phyloP scores from a whole-genome alignment of 176 grass and related monocot species.

The Raddia distichophylla region DNA sequence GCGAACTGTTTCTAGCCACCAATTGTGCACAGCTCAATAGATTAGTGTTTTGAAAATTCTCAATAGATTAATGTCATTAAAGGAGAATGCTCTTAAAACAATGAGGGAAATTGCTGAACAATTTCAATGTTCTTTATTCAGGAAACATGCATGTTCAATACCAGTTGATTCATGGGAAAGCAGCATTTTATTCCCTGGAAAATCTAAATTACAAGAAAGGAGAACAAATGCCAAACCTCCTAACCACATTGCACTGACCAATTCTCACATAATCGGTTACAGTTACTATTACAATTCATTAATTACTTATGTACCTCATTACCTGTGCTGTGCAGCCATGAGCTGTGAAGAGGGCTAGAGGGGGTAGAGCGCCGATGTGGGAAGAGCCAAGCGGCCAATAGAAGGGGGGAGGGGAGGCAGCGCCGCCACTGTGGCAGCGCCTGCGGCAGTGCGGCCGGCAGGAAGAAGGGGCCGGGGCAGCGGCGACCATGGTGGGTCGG shows the following conservation, averaged over 20 bases:
- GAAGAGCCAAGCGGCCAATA: too few relatives aligned
- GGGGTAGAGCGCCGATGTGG: too few relatives aligned
- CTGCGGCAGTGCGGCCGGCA: too few relatives aligned
- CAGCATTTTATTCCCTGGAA: constrained; percentile 24
- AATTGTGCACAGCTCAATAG: constrained; percentile 28
- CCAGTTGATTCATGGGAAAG: not conserved
- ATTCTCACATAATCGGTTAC: not conserved
- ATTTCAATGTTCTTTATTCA: not conserved
- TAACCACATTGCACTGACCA: not conserved
- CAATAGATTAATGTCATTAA: not conserved
- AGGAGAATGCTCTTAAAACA: too few relatives aligned
- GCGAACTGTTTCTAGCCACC: constrained; percentile 10
- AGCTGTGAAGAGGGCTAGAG: too few relatives aligned
- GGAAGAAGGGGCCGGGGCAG: too few relatives aligned
- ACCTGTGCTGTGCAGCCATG: too few relatives aligned
- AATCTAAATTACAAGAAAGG: not conserved
- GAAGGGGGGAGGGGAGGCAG: too few relatives aligned
- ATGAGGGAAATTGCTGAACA: not conserved
- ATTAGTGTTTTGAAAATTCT: too few relatives aligned
- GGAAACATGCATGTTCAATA: not conserved
- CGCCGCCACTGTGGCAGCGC: too few relatives aligned
- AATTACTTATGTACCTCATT: too few relatives aligned
- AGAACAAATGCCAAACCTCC: constrained; percentile 45
- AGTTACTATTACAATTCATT: not conserved
- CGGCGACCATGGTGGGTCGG: too few relatives aligned